Evolutionary conservation across 495 filamentous ascomycete species (phyloP), one percentile per base, ranked within the genome.

Genomic region (Xylaria nigripes): DNA sequence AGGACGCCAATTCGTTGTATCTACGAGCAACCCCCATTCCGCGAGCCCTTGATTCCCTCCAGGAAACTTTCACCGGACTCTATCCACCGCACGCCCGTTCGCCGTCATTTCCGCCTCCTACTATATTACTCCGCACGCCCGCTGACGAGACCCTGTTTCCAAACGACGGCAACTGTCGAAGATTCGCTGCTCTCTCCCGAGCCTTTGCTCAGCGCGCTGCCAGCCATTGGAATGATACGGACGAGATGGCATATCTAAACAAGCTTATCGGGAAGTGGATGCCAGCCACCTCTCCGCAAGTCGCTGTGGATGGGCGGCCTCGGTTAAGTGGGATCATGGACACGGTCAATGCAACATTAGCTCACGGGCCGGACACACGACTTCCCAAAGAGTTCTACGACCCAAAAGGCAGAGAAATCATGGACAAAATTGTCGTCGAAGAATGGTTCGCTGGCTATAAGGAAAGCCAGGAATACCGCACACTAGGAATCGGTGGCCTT

Each of bases 371-470:
- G 0, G 76, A 77, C 13, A 95, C 89, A 0, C 76, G 74, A 42
- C 76, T 98, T 6, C 93, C 93, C 0, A 68, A 71, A 13, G 87
- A 90, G 47, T 98, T 98, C 69, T 97, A 98, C 67, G 89, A 96
- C 61, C 62, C 74, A 27, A 86, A 84, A 66, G 85, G 72, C 2
- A 68, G 79, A 5, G 75, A 72, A 2, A 84, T 90, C 45, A 79
- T 96, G 50, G 86, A 96, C 48, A 77, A 77, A 24, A 87, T 96
- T 45, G 81, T 76, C 40, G 83, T 88, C 1, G 93, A 98, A 58
- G 94, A 98, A 71, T 97, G 93, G 93, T 97, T 86, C 64, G 70
- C 82, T 7, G 93, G 92, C 3, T 98, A 90, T 66, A 76, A 75
- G 36, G 89, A 96, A 70, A 89, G 81, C 51, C 68, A 62, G 22